phyloP scores from a whole-genome alignment of 1,139 yeast species.

The Debaryomyces subglobosus region DNA sequence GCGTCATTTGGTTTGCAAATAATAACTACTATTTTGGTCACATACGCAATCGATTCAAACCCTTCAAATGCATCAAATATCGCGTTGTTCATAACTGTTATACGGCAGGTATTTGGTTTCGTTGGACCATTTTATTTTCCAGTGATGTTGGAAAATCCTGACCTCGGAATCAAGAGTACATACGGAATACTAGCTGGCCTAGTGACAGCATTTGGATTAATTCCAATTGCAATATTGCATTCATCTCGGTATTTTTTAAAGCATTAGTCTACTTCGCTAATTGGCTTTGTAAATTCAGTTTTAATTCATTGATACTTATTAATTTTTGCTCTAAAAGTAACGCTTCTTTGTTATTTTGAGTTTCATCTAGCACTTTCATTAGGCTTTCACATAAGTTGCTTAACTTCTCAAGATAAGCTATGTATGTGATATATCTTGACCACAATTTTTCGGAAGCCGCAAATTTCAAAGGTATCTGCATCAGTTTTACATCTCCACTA shows the following conservation, averaged over 20 bases:
- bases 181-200: conserved; percentile 21
- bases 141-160: conserved; percentile 17
- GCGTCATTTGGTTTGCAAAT: conserved; percentile 23
- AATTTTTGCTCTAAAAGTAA: conserved; percentile 8
- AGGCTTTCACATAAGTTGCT: conserved; percentile 15
- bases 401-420: conserved; percentile 16
- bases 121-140: conserved; percentile 27
- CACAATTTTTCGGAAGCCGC: conserved; percentile 16
- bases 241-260: background rate
- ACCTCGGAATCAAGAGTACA: conserved; percentile 18
- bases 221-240: conserved; percentile 14
- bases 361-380: conserved; percentile 11
- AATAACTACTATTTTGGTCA: conserved; percentile 21
- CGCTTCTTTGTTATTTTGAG: conserved; percentile 10
- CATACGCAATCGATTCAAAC: conserved; percentile 20
- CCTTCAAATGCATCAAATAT: conserved; percentile 18
- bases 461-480: conserved; percentile 18
- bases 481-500: conserved; percentile 14
- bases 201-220: conserved; percentile 14
- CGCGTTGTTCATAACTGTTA: conserved; percentile 20
- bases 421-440: conserved; percentile 19
- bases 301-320: conserved; percentile 9
- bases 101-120: conserved; percentile 22
- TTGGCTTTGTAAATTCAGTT: background rate
- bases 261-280: background rate